phyloP scores from a whole-genome alignment of 2,329 filamentous ascomycete genomes.

The Juglanconis sp. region DNA sequence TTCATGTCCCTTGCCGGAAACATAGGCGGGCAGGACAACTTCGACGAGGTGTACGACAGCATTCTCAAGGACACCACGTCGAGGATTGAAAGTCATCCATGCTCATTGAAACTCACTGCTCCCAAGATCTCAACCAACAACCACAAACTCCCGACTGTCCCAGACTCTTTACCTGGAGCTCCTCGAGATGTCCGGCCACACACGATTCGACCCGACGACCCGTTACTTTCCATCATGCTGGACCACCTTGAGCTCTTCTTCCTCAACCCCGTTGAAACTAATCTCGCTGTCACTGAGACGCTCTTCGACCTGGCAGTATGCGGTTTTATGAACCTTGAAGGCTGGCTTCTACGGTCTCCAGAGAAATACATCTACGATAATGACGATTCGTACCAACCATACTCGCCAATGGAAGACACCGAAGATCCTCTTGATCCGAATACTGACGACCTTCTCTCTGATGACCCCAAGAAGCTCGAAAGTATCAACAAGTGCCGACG shows the following conservation, averaged over 20 bases:
- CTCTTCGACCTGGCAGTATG: conserved; percentile 81
- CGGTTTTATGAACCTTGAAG: conserved; percentile 78
- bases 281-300: conserved; percentile 80
- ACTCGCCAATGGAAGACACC: conserved; percentile 22
- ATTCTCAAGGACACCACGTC: conserved; percentile 69
- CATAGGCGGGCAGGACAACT: conserved; percentile 65
- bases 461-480: conserved; percentile 40
- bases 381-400: conserved; percentile 27
- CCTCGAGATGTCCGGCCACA: conserved; percentile 60
- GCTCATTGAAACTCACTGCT: conserved; percentile 66
- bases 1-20: conserved; percentile 66
- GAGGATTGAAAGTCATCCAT: conserved; percentile 69
- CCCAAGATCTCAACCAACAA: conserved; percentile 56
- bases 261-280: conserved; percentile 86
- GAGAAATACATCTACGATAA: conserved; percentile 58
- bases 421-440: conserved; percentile 28
- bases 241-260: conserved; percentile 79
- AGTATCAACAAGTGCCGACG: conserved; percentile 50
- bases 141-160: conserved; percentile 52
- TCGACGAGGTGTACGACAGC: conserved; percentile 70
- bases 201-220: conserved; percentile 60
- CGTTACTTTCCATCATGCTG: conserved; percentile 61
- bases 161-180: conserved; percentile 56
- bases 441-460: conserved; percentile 20
- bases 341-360: conserved; percentile 81